Base-by-base conservation (phyloP, 2,329 filamentous ascomycete species). In the Ceratocystis ficicola region DNA sequence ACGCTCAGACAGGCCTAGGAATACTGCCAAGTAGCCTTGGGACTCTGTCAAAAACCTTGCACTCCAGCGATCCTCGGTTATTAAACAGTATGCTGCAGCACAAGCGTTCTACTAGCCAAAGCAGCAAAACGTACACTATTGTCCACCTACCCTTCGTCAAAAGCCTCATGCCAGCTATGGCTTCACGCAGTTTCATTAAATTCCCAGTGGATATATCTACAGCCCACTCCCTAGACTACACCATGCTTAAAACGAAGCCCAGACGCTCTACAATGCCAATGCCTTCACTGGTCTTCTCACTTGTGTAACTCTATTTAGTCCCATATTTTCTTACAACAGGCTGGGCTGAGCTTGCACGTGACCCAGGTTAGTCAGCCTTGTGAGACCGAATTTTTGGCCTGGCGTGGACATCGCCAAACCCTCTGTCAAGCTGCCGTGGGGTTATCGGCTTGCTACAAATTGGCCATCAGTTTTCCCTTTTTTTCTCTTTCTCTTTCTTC, bases 341-440 rank as follows among this genome's bases (percentile, higher is more conserved):
- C 20, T 12, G 48, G 1, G 15, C 22, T 12, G 48, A 0, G 15
- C 22, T 3, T 25, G 17, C 55, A 59, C 55, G 55, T 59, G 55
- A 59, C 30, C 12, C 15, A 5, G 0, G 2, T 36, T 59, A 36
- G 55, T 36, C 55, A 59, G 55, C 55, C 25, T 30, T 36, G 25
- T 32, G 28, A 36, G 55, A 36, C 55, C 55, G 55, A 59, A 59
- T 59, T 59, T 59, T 59, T 59, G 55, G 55, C 28, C 3, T 20
- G 28, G 28, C 52, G 28, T 59, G 12, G 52, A 4, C 55, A 59
- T 59, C 28, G 32, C 28, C 55, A 59, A 59, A 57, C 12, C 28
- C 55, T 32, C 28, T 4, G 12, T 41, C 20, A 1, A 59, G 55
- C 28, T 59, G n/a, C 17, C 55, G 52, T 59, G 52, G 28, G 52